Conservation (phyloP, 2,329 filamentous ascomycete genomes). For the Colletotrichum zoysiae region DNA sequence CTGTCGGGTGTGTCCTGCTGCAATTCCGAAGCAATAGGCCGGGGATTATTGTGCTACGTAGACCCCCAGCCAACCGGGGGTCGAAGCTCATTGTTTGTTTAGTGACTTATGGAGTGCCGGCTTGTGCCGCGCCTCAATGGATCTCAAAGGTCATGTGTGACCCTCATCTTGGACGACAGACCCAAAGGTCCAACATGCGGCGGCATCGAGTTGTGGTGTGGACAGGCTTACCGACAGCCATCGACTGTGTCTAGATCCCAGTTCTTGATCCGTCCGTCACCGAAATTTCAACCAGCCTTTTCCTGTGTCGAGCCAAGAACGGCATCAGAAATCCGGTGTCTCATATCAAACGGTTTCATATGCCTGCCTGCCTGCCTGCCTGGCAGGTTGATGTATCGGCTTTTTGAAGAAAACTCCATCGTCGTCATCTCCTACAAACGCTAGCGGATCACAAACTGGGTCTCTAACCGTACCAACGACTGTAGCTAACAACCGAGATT, state of each 20-base stretch:
- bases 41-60: slow-evolving; percentile 1
- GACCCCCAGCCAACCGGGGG: not conserved
- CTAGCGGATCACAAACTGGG: slow-evolving; percentile 16
- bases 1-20: not conserved
- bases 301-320: slow-evolving; percentile 1
- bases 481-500: not conserved
- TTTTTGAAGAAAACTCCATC: slow-evolving; percentile 19
- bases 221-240: slow-evolving; percentile 20
- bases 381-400: slow-evolving; percentile 28
- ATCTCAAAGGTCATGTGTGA: not conserved
- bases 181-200: not conserved
- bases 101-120: not conserved
- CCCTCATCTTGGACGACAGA: not conserved
- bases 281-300: slow-evolving; percentile 10
- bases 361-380: not conserved
- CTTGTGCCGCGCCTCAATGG: slow-evolving; percentile 12
- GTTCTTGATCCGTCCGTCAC: slow-evolving; percentile 5
- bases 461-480: slow-evolving; percentile 5
- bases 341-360: slow-evolving; percentile 33
- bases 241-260: slow-evolving; percentile 13
- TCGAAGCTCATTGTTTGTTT: not conserved
- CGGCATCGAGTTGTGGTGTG: not conserved
- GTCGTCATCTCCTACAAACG: slow-evolving; percentile 28
- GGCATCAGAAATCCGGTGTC: slow-evolving; percentile 23
- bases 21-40: slow-evolving; percentile 10